Evolutionary conservation across 2,329 filamentous ascomycete species (phyloP).

Genomic region (Fusarium sp.): DNA sequence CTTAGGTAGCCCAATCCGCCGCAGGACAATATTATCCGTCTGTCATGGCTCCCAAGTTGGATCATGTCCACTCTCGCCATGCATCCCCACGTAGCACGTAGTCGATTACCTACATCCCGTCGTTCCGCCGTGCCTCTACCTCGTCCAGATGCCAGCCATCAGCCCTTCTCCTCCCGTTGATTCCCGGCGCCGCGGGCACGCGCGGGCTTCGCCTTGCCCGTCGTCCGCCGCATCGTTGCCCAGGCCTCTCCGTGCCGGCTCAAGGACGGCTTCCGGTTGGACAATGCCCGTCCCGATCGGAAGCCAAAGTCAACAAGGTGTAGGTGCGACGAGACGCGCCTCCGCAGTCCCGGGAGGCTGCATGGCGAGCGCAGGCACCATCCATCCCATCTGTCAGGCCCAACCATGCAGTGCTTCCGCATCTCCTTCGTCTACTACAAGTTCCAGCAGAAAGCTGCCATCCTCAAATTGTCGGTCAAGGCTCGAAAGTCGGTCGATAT

Average conservation of each 20-base stretch:
- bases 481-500: conserved; percentile 30
- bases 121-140: neutral
- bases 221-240: conserved; percentile 21
- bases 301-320: conserved; percentile 27
- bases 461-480: conserved; percentile 33
- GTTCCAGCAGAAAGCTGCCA: conserved; percentile 8
- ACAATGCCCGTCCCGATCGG: conserved; percentile 31
- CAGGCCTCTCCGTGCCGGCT: conserved; percentile 33
- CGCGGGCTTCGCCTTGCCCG: conserved; percentile 23
- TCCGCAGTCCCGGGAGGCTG: conserved; percentile 35
- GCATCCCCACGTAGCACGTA: conserved; percentile 16
- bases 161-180: conserved; percentile 31
- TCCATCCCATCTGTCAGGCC: conserved; percentile 2
- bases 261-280: conserved; percentile 40
- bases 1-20: neutral
- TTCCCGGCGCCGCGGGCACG: conserved; percentile 35
- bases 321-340: conserved; percentile 18
- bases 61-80: conserved; percentile 12
- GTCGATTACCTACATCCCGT: conserved; percentile 16
- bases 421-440: conserved; percentile 6
- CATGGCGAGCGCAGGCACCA: conserved; percentile 21
- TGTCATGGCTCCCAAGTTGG: neutral
- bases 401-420: conserved; percentile 16
- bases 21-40: neutral
- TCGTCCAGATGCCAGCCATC: neutral